These are phyloP conservation scores for Passalora sequoiae DNA, from an alignment of 2,329 filamentous ascomycete genomes.

Conservation along the genomic window DNA sequence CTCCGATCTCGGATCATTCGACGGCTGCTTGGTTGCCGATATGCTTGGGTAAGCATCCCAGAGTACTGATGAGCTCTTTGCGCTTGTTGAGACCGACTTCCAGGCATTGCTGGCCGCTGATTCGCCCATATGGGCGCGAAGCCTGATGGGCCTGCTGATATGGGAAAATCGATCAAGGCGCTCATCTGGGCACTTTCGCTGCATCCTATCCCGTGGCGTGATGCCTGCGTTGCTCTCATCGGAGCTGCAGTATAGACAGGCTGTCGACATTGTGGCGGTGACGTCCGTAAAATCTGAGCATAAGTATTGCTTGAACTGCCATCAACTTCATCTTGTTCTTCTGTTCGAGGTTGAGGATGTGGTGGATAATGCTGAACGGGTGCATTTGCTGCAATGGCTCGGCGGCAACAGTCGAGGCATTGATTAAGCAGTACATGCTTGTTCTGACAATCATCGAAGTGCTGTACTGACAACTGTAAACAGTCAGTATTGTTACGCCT, in stretches of 20 bases:
- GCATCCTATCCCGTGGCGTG: not conserved
- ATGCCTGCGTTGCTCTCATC: not conserved
- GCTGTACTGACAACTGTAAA: not conserved
- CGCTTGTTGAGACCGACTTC: not conserved
- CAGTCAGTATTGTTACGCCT: not conserved
- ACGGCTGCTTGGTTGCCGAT: not conserved
- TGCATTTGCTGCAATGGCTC: no score
- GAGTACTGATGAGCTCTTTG: not conserved
- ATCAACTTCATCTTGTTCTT: no score
- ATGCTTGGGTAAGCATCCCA: not conserved
- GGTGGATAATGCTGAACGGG: no score
- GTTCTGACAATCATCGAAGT: not conserved
- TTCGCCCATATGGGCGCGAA: not conserved
- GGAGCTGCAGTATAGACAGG: not conserved
- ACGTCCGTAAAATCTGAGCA: not conserved
- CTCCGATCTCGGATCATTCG: not conserved
- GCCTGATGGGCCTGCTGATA: not conserved
- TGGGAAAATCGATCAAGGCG: not conserved
- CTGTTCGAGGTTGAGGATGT: no score
- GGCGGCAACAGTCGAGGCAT: not conserved
- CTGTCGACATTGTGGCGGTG: not conserved
- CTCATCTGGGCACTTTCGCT: not conserved
- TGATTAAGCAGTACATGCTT: not conserved
- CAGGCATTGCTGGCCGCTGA: not conserved
- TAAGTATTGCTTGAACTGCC: no score